phyloP scores from a whole-genome alignment of 805 yeast genomes.

The Schizosaccharomyces cryophilus region DNA sequence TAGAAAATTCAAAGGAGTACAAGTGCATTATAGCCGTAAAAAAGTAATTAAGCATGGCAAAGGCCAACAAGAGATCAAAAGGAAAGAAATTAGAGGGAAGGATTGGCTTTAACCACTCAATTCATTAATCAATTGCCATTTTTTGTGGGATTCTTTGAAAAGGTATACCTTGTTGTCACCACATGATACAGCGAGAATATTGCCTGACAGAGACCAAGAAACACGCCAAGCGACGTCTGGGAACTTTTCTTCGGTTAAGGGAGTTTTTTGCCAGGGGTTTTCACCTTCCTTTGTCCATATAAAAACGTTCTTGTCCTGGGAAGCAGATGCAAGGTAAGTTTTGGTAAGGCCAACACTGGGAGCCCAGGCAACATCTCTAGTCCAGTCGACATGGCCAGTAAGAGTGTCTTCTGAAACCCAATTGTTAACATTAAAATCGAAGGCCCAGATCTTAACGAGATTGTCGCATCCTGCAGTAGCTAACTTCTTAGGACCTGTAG shows the following conservation, averaged over 20 bases:
- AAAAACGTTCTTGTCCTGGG: constrained; percentile 83
- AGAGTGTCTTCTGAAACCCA: constrained; percentile 54
- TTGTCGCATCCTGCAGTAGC: constrained; percentile 84
- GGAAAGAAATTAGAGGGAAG: background rate
- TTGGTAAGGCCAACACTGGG: constrained; percentile 57
- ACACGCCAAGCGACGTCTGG: constrained; percentile 98
- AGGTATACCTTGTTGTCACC: constrained; percentile 89
- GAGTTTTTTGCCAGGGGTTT: constrained; percentile 51
- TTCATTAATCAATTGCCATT: constrained; percentile 1
- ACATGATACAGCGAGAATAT: constrained; percentile 80
- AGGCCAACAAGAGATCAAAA: background rate
- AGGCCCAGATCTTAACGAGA: constrained; percentile 74
- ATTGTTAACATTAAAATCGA: constrained; percentile 21
- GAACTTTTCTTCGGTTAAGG: constrained; percentile 54
- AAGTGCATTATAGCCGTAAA: too few relatives aligned
- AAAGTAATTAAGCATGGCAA: background rate
- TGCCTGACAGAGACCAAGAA: constrained; percentile 90
- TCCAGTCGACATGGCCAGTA: constrained; percentile 93
- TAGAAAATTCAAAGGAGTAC: background rate
- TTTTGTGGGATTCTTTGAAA: constrained; percentile 46
- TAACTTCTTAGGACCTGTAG: constrained; percentile 7
- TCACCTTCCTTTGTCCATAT: constrained; percentile 69
- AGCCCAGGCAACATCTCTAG: constrained; percentile 95
- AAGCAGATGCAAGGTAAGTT: constrained; percentile 83
- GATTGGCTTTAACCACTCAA: background rate